phyloP scores from a whole-genome alignment of 2,329 filamentous ascomycete genomes.

The Pezicula carpinea region DNA sequence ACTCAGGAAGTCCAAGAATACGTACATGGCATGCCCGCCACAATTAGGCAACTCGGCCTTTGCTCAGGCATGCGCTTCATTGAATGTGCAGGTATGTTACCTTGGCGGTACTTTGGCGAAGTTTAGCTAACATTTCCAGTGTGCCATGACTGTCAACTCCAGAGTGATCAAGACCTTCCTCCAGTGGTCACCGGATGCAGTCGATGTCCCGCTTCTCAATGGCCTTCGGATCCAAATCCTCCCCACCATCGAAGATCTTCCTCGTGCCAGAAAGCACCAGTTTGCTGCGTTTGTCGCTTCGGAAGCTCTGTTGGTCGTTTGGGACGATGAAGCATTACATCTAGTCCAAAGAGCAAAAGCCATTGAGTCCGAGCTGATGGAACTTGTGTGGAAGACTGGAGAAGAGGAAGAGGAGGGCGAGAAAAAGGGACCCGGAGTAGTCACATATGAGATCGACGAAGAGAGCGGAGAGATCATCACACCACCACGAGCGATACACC shows the following conservation, averaged over 20 bases:
- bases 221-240: conserved; percentile 74
- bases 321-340: conserved; percentile 75
- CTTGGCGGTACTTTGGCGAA: neutral
- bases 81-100: conserved; percentile 63
- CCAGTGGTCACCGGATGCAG: conserved; percentile 65
- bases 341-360: conserved; percentile 63
- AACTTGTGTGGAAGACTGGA: conserved; percentile 66
- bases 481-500: conserved; percentile 61
- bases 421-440: conserved; percentile 42
- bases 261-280: conserved; percentile 70
- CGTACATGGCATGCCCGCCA: conserved; percentile 70
- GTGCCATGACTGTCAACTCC: conserved; percentile 77
- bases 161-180: conserved; percentile 75
- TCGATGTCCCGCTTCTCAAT: conserved; percentile 72
- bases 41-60: conserved; percentile 58
- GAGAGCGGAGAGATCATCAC: conserved; percentile 65
- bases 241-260: conserved; percentile 65
- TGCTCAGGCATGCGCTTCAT: conserved; percentile 57
- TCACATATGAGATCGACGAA: conserved; percentile 59
- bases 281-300: conserved; percentile 75
- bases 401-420: conserved; percentile 47
- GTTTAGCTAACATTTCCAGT: conserved; percentile 39
- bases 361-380: conserved; percentile 74
- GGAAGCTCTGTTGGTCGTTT: conserved; percentile 68
- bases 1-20: conserved; percentile 60